Percentiles rank a stretch among this genome's conserved stretches.
phyloP scores from a whole-genome alignment of 495 filamentous ascomycete genomes.

The Tuber magnatum region DNA sequence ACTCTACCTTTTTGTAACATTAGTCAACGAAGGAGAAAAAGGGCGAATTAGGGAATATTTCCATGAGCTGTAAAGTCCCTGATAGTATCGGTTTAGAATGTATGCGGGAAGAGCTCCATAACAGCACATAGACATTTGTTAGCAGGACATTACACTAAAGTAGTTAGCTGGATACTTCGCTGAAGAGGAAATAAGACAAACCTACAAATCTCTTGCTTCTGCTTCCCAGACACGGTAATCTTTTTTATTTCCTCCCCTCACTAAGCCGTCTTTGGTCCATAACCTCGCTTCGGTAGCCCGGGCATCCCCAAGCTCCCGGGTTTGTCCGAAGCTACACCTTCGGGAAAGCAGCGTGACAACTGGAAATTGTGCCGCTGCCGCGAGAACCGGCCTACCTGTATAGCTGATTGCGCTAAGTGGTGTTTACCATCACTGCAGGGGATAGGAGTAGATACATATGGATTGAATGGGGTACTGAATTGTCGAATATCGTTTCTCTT shows the following conservation, averaged over 20 bases:
- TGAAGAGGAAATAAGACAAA: background rate
- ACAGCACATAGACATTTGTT: background rate
- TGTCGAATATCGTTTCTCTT: background rate
- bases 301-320: background rate
- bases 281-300: background rate
- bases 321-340: background rate
- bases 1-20: background rate
- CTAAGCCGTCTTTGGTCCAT: background rate
- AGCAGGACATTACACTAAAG: background rate
- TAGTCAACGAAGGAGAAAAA: background rate
- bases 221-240: background rate
- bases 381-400: no score
- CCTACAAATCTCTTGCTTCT: background rate
- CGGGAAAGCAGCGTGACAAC: background rate
- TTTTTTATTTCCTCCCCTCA: background rate
- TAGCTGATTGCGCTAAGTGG: background rate
- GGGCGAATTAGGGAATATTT: background rate
- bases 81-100: background rate
- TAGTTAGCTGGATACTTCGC: background rate
- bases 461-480: background rate
- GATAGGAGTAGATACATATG: background rate
- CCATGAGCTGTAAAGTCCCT: background rate
- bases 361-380: no score
- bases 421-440: background rate
- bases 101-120: background rate